phyloP scores from a whole-genome alignment of 805 yeast species.

The Yamadazyma scolyti region DNA sequence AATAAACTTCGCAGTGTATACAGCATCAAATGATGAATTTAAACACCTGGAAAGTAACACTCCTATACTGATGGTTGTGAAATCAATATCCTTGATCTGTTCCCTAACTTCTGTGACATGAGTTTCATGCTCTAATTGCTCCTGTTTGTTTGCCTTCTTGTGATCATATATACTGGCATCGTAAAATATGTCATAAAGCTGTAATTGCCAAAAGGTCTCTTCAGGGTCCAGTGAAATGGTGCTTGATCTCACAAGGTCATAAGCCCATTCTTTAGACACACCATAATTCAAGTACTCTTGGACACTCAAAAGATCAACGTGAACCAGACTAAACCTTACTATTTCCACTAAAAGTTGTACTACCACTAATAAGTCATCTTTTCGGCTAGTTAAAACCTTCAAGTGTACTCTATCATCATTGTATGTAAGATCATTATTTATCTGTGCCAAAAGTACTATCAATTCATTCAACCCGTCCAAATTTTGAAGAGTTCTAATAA shows the following conservation, averaged over 20 bases:
- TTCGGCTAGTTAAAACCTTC: conserved; percentile 66
- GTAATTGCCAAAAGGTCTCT: conserved; percentile 81
- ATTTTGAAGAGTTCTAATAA: conserved; percentile 44
- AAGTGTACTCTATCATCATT: conserved; percentile 43
- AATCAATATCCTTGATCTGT: too few relatives aligned
- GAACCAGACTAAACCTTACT: background rate
- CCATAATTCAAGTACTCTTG: too few relatives aligned
- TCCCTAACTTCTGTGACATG: too few relatives aligned
- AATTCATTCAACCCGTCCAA: conserved; percentile 54
- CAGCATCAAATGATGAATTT: conserved; percentile 82
- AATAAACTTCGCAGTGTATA: conserved; percentile 61
- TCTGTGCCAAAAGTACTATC: conserved; percentile 58
- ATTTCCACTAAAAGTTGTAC: conserved; percentile 64
- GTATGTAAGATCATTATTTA: conserved; percentile 37
- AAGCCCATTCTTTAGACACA: too few relatives aligned
- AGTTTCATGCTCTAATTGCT: too few relatives aligned
- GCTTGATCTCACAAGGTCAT: too few relatives aligned
- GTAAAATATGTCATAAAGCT: conserved; percentile 65
- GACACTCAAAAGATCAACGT: background rate
- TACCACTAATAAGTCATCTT: conserved; percentile 70
- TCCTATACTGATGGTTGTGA: too few relatives aligned
- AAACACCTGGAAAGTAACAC: too few relatives aligned
- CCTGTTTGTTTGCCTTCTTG: too few relatives aligned
- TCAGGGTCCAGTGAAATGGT: too few relatives aligned
- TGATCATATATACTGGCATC: conserved; percentile 49